Base-by-base conservation (phyloP, 78 protist genomes). In the Chrysochromulina parva region DNA sequence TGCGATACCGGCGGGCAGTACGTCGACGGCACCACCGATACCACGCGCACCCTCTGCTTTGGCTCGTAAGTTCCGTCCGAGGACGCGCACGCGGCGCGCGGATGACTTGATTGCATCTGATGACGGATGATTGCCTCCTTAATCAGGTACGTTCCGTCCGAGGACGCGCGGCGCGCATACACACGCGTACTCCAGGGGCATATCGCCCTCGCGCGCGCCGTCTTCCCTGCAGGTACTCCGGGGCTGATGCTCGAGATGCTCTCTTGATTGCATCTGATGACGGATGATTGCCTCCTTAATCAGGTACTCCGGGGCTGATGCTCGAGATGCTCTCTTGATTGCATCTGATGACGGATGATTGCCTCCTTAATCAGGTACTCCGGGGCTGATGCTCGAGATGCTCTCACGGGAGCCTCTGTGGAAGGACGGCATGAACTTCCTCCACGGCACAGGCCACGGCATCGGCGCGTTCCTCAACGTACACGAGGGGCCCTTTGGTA, bases 381-480 rank as follows among this genome's bases (percentile, higher is more conserved):
- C 38, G 38, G 38, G 38, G 38, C 38, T 38, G 38, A 38, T 38
- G 38, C 38, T 58, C 62, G 62, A 58, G 62, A 58, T 58, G 62
- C 62, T 58, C 62, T 7, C 62, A 13, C 62, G 62, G 24, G 62
- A 7, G 62, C 62, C 62, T 7, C 62, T 58, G 13, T 74, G 87
- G 92, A 9, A 19, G 14, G 67, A n/a, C 60, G 87, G 92, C 19
- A 17, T 78, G n/a, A 74, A 81, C 69, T 78, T 47, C 85, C n/a
- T 90, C 3, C 98, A 97, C 66, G 98, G 99, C 20, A 97, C 98
- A 1, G 98, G 98, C 38, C 98, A 97, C 87, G 98, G 99, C 71
- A 98, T 98, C 52, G 98, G 99, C 7, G 89, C 96, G 3, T 96
- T 71, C 93, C 76, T 97, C 24, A 90, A 86, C 81, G 99, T 98